A percentile compares a stretch with the other conserved stretches of the same genome.
Evolutionary conservation across 73 alveolate genomes (phyloP).

Genomic region (Tetrahymena elliotti): DNA sequence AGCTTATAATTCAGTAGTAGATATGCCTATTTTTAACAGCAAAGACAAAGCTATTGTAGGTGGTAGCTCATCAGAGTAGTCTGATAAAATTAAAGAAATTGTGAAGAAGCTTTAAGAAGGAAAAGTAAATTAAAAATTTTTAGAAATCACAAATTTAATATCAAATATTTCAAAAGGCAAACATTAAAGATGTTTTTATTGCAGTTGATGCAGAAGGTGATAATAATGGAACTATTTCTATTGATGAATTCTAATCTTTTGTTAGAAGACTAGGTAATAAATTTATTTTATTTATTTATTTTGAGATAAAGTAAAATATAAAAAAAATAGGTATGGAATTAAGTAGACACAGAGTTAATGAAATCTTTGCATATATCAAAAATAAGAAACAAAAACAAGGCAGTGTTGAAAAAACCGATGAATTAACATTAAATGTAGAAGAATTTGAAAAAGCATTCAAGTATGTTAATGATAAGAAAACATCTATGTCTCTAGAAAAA

Average conservation of each 20-base stretch:
- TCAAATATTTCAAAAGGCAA: background rate
- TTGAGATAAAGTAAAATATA: background rate
- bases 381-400: slow-evolving; percentile 3
- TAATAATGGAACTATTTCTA: background rate
- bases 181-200: background rate
- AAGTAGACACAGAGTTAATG: slow-evolving; percentile 38
- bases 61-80: background rate
- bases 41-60: background rate
- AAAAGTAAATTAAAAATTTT: background rate
- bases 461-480: slow-evolving; percentile 28
- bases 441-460: slow-evolving; percentile 32
- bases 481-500: slow-evolving; percentile 36
- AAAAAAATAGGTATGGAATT: slow-evolving; percentile 15
- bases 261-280: background rate
- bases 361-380: slow-evolving; percentile 27
- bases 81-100: background rate
- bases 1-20: background rate
- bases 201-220: background rate
- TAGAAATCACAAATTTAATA: background rate
- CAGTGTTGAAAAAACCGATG: background rate
- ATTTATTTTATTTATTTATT: background rate
- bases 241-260: background rate
- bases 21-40: background rate
- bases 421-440: slow-evolving; percentile 11
- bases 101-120: background rate